These are phyloP conservation scores for Ceratocystis papillata DNA, from an alignment of 2,329 filamentous ascomycete genomes.

Conservation along the genomic window DNA sequence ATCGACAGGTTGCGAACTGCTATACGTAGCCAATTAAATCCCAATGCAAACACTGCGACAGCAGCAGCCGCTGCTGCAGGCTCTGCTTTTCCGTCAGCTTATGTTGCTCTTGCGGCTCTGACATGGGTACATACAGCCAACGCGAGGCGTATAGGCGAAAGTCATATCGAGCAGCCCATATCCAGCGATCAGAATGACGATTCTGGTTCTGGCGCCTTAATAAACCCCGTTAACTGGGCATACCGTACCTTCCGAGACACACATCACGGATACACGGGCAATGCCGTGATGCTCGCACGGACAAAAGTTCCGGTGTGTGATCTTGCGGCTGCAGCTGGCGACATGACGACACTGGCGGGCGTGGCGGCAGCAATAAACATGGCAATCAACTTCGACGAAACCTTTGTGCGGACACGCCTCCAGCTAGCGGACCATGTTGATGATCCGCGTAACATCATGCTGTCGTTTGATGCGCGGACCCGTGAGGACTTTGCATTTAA, in stretches of 20 bases:
- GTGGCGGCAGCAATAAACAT: slow-evolving; percentile 30
- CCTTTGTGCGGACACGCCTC: slow-evolving; percentile 33
- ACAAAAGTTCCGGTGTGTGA: slow-evolving; percentile 28
- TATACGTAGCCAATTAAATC: slow-evolving; percentile 23
- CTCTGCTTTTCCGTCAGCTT: slow-evolving; percentile 31
- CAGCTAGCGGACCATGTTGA: slow-evolving; percentile 32
- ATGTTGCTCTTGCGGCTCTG: slow-evolving; percentile 34
- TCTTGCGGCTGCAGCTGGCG: slow-evolving; percentile 27
- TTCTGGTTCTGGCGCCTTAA: slow-evolving; percentile 27
- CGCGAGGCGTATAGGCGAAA: slow-evolving; percentile 29
- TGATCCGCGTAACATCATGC: slow-evolving; percentile 35
- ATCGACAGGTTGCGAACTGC: slow-evolving; percentile 31
- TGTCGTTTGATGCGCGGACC: slow-evolving; percentile 35
- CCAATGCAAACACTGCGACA: neutral
- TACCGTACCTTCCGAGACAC: slow-evolving; percentile 30
- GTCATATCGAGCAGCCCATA: slow-evolving; percentile 4
- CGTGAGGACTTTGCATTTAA: slow-evolving; percentile 36
- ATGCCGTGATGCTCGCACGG: slow-evolving; percentile 35
- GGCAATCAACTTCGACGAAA: slow-evolving; percentile 32
- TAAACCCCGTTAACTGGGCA: slow-evolving; percentile 37
- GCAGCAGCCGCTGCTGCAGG: neutral
- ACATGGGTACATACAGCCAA: slow-evolving; percentile 35
- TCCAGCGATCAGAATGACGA: neutral
- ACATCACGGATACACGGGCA: slow-evolving; percentile 34
- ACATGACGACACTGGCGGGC: slow-evolving; percentile 28